phyloP scores from a whole-genome alignment of 2,329 filamentous ascomycete genomes.

The Fonsecaea pugnacius region DNA sequence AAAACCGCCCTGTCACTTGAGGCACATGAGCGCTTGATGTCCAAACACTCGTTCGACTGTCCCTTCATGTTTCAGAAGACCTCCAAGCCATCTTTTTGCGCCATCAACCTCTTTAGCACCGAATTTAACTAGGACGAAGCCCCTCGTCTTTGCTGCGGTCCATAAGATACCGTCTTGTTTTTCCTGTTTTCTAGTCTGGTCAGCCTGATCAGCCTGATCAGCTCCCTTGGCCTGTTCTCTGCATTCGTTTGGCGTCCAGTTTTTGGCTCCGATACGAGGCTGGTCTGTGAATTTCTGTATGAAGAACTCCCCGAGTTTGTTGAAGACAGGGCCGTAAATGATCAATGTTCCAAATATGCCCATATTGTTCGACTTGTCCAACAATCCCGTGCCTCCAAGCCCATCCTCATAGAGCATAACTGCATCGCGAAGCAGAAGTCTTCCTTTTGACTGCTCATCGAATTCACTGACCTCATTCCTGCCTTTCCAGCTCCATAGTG shows the following conservation, averaged over 20 bases:
- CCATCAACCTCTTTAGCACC: slow-evolving; percentile 80
- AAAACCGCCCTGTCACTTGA: slow-evolving; percentile 54
- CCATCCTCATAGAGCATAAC: slow-evolving; percentile 70
- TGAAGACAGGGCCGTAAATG: slow-evolving; percentile 73
- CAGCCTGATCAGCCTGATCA: slow-evolving; percentile 34
- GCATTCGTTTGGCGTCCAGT: slow-evolving; percentile 60
- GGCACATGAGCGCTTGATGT: slow-evolving; percentile 77
- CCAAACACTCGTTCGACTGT: slow-evolving; percentile 75
- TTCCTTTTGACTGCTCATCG: slow-evolving; percentile 58
- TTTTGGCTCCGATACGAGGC: slow-evolving; percentile 79
- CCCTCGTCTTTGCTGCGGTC: slow-evolving; percentile 78
- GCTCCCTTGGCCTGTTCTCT: slow-evolving; percentile 35
- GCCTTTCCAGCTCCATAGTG: slow-evolving; percentile 75
- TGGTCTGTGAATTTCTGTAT: slow-evolving; percentile 75
- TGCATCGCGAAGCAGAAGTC: slow-evolving; percentile 82
- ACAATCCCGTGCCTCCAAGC: slow-evolving; percentile 42
- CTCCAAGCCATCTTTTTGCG: slow-evolving; percentile 76
- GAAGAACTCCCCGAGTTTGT: slow-evolving; percentile 72
- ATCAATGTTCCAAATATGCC: slow-evolving; percentile 85
- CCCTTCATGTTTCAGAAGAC: slow-evolving; percentile 74
- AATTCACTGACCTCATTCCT: slow-evolving; percentile 74
- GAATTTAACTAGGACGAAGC: slow-evolving; percentile 90
- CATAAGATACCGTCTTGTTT: slow-evolving; percentile 68
- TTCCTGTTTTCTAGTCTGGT: slow-evolving; percentile 64
- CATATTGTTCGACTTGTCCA: slow-evolving; percentile 47